Base-by-base conservation (phyloP, 2,329 filamentous ascomycete species). In the Mollisia scopiformis region DNA sequence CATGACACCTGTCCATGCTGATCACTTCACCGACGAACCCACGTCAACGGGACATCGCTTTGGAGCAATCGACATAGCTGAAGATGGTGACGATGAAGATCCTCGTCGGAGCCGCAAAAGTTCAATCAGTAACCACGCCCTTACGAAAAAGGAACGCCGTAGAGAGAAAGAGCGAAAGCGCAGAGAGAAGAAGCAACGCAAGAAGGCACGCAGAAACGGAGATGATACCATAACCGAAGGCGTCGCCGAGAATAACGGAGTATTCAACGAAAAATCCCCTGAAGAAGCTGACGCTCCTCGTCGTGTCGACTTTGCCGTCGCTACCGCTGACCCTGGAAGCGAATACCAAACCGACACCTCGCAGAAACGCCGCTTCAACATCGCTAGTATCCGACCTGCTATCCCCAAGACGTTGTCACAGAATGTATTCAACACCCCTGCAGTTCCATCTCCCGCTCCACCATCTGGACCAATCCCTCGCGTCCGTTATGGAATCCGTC, bases 371-470 rank as follows among this genome's bases (percentile, higher is more conserved):
- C 79, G 84, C 1, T 85, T 89, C 71, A 80, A 78, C 62, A 72
- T 89, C 14, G 84, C 87, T 49, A 81, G 79, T 52, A 81, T 90
- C 56, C 79, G 83, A 49, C 87, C 88, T 1, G 81, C 82, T 14
- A 74, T 86, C 35, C 84, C 87, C 21, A 90, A 87, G 70, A 85
- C 87, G 50, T 79, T 93, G 3, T 86, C 90, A 0, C 89, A 90
- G 53, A 86, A 87, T 11, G 89, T 93, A 59, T 93, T 93, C 67
- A 79, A 78, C 0, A 80, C 83, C 61, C 76, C 78, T 6, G 71
- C n/a, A n/a, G n/a, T 75, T 1, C 60, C 73, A 6, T 70, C 71
- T 4, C 61, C 63, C 8, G 46, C 58, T 11, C 64, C 65, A 47
- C 39, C 58, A 7, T 53, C 63, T 30, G 80, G 83, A 2, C 78